These are phyloP conservation scores for Stagonosporopsis vannaccii DNA, from an alignment of 2,329 filamentous ascomycete species.

Conservation along the genomic window DNA sequence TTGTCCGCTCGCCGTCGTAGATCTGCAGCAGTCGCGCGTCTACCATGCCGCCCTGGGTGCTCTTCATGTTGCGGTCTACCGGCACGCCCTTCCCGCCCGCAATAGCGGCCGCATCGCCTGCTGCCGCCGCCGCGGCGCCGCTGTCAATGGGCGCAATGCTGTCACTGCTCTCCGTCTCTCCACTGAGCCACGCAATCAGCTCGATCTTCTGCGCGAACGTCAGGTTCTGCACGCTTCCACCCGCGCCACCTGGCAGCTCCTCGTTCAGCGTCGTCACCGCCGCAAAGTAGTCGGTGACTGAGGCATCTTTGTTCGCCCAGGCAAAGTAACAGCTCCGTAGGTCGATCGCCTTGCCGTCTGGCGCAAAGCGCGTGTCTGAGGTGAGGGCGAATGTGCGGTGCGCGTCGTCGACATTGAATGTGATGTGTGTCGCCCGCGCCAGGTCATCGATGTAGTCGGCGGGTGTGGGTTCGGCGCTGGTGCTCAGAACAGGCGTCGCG, in stretches of 20 bases:
- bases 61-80: conserved; percentile 49
- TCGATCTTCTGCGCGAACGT: conserved; percentile 92
- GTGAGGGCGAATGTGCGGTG: conserved; percentile 72
- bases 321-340: conserved; percentile 95
- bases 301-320: conserved; percentile 90
- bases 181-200: conserved; percentile 91
- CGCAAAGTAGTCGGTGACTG: conserved; percentile 90
- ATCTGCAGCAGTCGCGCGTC: conserved; percentile 87
- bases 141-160: conserved; percentile 86
- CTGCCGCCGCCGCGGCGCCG: conserved; percentile 57
- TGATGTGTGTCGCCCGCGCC: conserved; percentile 62
- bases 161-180: conserved; percentile 80
- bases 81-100: conserved; percentile 57
- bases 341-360: conserved; percentile 72
- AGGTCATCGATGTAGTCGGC: conserved; percentile 69
- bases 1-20: conserved; percentile 87
- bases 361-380: conserved; percentile 83
- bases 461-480: conserved; percentile 68
- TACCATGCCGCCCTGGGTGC: conserved; percentile 54
- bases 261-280: conserved; percentile 82
- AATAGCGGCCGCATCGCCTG: conserved; percentile 61
- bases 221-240: conserved; percentile 81
- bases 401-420: conserved; percentile 70
- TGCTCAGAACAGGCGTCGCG: conserved; percentile 75
- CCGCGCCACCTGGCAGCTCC: conserved; percentile 68